Percentiles rank a stretch among this genome's conserved stretches.
phyloP scores from a whole-genome alignment of 1,284 basidiomycete genomes.

The Boletus mariae region DNA sequence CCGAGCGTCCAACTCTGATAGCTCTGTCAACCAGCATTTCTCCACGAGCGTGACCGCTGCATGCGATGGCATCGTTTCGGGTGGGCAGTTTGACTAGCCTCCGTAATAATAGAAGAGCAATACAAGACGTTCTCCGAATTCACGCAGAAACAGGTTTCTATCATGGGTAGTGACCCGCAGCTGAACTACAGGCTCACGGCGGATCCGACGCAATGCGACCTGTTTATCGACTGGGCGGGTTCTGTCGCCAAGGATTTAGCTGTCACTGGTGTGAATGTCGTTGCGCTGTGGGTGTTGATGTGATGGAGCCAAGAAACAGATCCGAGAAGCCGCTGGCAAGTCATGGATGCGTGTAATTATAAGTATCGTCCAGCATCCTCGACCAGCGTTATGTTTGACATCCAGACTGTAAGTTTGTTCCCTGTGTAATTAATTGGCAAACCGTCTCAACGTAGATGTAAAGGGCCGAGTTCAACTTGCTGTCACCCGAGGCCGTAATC shows the following conservation, averaged over 20 bases:
- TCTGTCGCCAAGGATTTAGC: not conserved
- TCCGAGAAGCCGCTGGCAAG: not conserved
- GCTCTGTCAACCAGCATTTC: not conserved
- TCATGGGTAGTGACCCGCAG: constrained; percentile 1
- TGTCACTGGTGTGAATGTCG: not conserved
- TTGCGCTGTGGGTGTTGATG: constrained; percentile 5
- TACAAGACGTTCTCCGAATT: constrained; percentile 3
- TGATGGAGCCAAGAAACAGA: not conserved
- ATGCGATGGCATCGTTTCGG: not conserved
- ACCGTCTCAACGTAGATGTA: not conserved
- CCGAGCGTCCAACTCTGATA: not conserved
- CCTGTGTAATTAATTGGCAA: too few species aligned
- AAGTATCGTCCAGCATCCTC: constrained; percentile 1
- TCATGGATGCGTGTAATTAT: constrained; percentile 2
- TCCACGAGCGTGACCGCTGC: not conserved
- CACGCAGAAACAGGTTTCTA: constrained; percentile 5
- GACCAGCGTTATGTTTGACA: not conserved
- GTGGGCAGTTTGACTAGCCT: not conserved
- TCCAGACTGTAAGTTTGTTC: constrained; percentile 1
- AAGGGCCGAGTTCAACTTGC: constrained; percentile 6
- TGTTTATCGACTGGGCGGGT: not conserved
- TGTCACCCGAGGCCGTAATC: constrained; percentile 1
- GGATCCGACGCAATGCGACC: not conserved
- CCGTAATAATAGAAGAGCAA: constrained; percentile 2
- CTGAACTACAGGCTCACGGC: constrained; percentile 2